These are phyloP conservation scores for Crithidia acanthocephali DNA, from an alignment of 208 protist genomes.

Conservation along the genomic window DNA sequence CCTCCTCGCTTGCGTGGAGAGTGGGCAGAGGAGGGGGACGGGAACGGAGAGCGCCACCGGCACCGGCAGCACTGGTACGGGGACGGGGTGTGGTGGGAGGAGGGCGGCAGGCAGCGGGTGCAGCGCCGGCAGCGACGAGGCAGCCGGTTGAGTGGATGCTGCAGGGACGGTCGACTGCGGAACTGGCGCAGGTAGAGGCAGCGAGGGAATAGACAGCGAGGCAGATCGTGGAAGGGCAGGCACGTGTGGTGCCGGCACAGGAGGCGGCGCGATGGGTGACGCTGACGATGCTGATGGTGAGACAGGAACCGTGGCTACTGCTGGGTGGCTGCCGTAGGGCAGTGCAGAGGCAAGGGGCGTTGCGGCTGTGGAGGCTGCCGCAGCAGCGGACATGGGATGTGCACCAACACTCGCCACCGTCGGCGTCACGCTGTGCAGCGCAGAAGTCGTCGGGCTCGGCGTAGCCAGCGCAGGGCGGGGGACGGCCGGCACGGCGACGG, in stretches of 20 bases:
- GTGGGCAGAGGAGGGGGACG: background rate
- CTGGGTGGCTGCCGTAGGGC: background rate
- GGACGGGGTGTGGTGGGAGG: background rate
- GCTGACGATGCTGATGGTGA: too few relatives aligned
- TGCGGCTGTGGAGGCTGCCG: background rate
- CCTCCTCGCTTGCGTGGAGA: conserved; percentile 18
- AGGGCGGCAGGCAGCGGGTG: background rate
- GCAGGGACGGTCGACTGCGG: background rate
- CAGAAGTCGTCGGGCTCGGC: background rate
- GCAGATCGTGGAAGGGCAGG: background rate
- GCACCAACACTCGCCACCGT: background rate
- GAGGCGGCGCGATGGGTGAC: background rate
- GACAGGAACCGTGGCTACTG: too few relatives aligned
- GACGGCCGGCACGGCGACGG: background rate
- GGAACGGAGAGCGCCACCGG: background rate
- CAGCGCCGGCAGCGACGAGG: background rate
- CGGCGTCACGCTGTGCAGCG: background rate
- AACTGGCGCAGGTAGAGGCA: conserved; percentile 3
- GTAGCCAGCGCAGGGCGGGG: background rate
- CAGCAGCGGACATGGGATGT: background rate
- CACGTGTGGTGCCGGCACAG: background rate
- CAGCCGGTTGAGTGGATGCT: background rate
- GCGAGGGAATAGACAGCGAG: background rate
- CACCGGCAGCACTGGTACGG: background rate
- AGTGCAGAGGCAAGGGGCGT: background rate